Conservation (phyloP, 148 eudicot species). For the Cornus kousa region DNA sequence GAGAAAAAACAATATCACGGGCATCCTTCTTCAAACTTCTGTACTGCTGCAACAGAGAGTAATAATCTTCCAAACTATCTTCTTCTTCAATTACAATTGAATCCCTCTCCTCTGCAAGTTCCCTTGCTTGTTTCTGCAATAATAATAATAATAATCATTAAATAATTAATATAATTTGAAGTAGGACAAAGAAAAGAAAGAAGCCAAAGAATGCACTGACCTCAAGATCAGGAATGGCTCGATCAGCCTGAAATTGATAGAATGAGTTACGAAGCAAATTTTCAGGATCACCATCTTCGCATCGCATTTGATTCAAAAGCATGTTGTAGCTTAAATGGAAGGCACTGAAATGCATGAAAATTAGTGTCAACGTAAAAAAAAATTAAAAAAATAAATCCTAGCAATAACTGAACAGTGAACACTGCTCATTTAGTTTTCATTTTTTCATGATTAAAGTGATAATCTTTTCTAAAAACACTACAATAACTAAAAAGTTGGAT, state of each 20-base stretch:
- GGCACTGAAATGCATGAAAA: constrained; percentile 55
- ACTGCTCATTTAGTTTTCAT: neutral
- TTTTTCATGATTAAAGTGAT: neutral
- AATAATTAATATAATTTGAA: neutral
- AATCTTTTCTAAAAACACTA: no score
- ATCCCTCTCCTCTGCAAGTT: constrained; percentile 72
- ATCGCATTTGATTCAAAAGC: constrained; percentile 89
- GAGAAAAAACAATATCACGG: constrained; percentile 62
- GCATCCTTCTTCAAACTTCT: constrained; percentile 73
- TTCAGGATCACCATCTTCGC: constrained; percentile 96
- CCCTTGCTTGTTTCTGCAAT: constrained; percentile 76
- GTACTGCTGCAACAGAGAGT: constrained; percentile 76
- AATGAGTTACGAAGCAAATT: constrained; percentile 95
- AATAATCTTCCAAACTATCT: constrained; percentile 77
- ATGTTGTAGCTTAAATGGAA: constrained; percentile 98
- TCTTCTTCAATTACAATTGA: constrained; percentile 89
- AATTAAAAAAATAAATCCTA: neutral
- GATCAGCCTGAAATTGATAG: constrained; percentile 93
- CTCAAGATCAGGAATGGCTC: constrained; percentile 91
- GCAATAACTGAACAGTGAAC: neutral
- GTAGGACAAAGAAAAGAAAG: neutral
- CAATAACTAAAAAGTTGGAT: neutral
- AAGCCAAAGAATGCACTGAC: constrained; percentile 30
- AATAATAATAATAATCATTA: neutral
- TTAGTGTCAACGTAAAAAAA: constrained; percentile 7